A percentile compares a stretch with the other conserved stretches of the same genome.
phyloP scores from a whole-genome alignment of 176 grass and related monocot species.

The Oryza officinalis region DNA sequence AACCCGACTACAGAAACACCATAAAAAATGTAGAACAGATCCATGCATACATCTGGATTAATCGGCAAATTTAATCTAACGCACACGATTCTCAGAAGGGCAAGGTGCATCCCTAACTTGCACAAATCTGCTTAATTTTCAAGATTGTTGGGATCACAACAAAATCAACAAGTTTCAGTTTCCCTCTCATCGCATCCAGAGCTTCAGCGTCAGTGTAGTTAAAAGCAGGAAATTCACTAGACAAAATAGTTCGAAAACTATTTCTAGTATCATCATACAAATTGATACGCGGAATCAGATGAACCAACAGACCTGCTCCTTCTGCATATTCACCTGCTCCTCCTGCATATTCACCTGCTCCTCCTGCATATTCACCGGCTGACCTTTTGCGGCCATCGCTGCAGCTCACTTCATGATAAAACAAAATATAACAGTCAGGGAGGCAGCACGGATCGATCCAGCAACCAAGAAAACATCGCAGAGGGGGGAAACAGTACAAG shows the following conservation, averaged over 20 bases:
- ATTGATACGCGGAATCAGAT: background rate
- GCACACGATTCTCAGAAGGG: background rate
- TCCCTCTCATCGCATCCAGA: background rate
- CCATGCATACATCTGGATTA: background rate
- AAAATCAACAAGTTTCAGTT: background rate
- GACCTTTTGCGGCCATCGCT: constrained; percentile 14
- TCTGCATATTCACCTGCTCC: constrained; percentile 47
- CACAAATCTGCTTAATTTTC: background rate
- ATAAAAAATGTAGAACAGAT: background rate
- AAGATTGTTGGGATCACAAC: background rate
- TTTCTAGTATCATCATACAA: background rate
- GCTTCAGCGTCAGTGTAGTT: too few relatives aligned
- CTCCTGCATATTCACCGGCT: constrained; percentile 34
- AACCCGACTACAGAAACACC: background rate
- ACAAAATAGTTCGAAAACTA: background rate
- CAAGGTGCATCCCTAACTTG: background rate
- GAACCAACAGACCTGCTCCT: constrained; percentile 30
- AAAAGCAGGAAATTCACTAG: background rate
- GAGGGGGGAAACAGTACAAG: background rate
- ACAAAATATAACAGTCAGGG: background rate
- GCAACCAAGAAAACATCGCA: background rate
- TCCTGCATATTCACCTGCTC: constrained; percentile 41
- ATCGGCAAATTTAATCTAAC: background rate
- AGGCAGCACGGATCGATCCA: background rate
- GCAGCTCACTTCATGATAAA: constrained; percentile 11